phyloP scores from a whole-genome alignment of 2,329 filamentous ascomycete species.

The Nectriaceae sp. region DNA sequence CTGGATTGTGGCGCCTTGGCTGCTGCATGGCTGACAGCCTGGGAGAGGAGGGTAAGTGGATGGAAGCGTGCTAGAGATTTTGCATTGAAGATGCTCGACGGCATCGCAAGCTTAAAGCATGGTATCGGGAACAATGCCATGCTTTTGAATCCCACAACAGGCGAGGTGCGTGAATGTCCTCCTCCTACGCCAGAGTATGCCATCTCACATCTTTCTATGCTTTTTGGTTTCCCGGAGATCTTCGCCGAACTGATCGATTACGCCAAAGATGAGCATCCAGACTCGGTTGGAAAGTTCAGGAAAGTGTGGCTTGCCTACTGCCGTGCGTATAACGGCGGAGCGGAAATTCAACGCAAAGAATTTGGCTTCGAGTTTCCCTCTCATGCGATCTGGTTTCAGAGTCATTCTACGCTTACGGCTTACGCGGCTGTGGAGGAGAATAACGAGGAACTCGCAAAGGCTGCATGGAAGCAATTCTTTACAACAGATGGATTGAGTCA shows the following conservation, averaged over 20 bases:
- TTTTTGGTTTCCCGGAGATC: slow-evolving; percentile 19
- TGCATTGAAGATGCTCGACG: slow-evolving; percentile 13
- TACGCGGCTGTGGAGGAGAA: slow-evolving; percentile 16
- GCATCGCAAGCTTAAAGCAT: slow-evolving; percentile 7
- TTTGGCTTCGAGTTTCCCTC: slow-evolving; percentile 19
- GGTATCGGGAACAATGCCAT: slow-evolving; percentile 19
- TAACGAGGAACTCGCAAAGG: slow-evolving; percentile 6
- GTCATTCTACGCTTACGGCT: slow-evolving; percentile 19
- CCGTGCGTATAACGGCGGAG: slow-evolving; percentile 15
- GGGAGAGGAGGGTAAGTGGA: slow-evolving; percentile 14
- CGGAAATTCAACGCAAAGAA: slow-evolving; percentile 11
- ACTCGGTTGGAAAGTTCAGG: slow-evolving; percentile 5
- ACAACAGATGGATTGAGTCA: slow-evolving; percentile 13
- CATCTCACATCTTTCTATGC: slow-evolving; percentile 19
- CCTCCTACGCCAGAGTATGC: slow-evolving; percentile 14
- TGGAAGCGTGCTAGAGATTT: slow-evolving; percentile 12
- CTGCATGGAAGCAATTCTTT: slow-evolving; percentile 19
- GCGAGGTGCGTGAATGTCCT: slow-evolving; percentile 19
- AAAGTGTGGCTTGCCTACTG: slow-evolving; percentile 17
- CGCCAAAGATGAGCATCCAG: slow-evolving; percentile 11
- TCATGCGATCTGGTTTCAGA: slow-evolving; percentile 15
- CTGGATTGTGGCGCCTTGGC: slow-evolving; percentile 20
- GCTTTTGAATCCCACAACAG: slow-evolving; percentile 16
- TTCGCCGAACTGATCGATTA: slow-evolving; percentile 15
- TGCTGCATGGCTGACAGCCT: slow-evolving; percentile 17